Evolutionary conservation across 179 eudicot genomes (phyloP).

Genomic region (Patellifolia procumbens): DNA sequence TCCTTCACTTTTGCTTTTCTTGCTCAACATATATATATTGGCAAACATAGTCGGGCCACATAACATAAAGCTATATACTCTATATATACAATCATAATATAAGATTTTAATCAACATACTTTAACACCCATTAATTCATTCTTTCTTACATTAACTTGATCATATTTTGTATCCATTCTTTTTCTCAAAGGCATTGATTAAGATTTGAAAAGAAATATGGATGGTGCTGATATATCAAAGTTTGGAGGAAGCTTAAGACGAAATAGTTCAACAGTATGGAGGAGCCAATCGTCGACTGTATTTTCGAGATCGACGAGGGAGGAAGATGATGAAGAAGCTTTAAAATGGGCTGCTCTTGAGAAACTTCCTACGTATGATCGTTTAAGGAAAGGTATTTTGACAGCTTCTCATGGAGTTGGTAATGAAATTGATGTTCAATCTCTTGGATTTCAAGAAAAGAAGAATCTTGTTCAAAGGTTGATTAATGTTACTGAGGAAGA

Average conservation of each 20-base stretch:
- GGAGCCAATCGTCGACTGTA: slow-evolving; percentile 15
- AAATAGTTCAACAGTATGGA: slow-evolving; percentile 32
- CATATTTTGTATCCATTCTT: no score
- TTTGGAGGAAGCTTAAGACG: slow-evolving; percentile 34
- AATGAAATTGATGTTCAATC: slow-evolving; percentile 31
- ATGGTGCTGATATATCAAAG: slow-evolving; percentile 23
- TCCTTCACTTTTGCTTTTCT: background rate
- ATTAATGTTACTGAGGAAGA: slow-evolving; percentile 36
- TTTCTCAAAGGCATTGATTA: no score
- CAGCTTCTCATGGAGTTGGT: slow-evolving; percentile 26
- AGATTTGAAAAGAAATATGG: slow-evolving; percentile 12
- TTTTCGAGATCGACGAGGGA: slow-evolving; percentile 34
- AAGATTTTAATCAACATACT: no score
- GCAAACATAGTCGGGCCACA: slow-evolving; percentile 21
- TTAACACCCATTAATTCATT: background rate
- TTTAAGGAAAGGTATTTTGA: slow-evolving; percentile 39
- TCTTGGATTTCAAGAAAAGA: slow-evolving; percentile 36
- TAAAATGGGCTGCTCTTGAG: slow-evolving; percentile 49
- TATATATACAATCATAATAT: background rate
- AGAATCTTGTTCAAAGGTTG: slow-evolving; percentile 35
- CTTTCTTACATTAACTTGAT: background rate
- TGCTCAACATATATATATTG: background rate
- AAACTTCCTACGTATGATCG: slow-evolving; percentile 45
- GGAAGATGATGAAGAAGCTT: slow-evolving; percentile 41
- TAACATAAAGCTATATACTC: background rate